phyloP scores from a whole-genome alignment of 1,139 yeast genomes.

The Saccharomyces hybrid region DNA sequence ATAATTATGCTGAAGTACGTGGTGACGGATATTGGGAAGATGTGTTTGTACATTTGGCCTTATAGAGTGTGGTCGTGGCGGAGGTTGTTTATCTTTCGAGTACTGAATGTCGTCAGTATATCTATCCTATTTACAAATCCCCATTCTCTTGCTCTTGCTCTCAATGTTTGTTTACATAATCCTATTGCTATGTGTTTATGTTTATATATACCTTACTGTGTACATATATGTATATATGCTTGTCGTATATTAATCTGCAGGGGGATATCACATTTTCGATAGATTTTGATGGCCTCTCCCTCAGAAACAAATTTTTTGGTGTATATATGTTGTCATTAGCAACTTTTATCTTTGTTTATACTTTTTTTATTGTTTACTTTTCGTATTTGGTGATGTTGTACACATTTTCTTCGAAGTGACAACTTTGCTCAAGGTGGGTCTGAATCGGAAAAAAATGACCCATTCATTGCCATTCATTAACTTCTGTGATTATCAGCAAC shows the following conservation, averaged over 20 bases:
- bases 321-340: neutral
- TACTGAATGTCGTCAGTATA: slow-evolving; percentile 1
- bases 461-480: no score
- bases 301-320: no score
- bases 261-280: no score
- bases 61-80: slow-evolving; percentile 1
- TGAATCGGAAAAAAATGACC: no score
- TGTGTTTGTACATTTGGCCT: slow-evolving; percentile 1
- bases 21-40: slow-evolving; percentile 1
- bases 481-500: no score
- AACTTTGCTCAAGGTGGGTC: no score
- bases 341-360: neutral
- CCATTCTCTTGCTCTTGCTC: neutral
- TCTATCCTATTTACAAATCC: neutral
- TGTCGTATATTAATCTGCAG: no score
- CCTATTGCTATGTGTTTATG: slow-evolving; percentile 5
- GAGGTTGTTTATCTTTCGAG: slow-evolving; percentile 1
- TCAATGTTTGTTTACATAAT: neutral
- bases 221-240: neutral
- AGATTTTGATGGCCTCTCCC: no score
- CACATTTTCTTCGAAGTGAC: neutral
- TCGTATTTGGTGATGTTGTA: neutral
- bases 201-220: neutral
- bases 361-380: neutral
- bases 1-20: slow-evolving; percentile 1